These are phyloP conservation scores for Claviceps cyperi DNA, from an alignment of 2,329 filamentous ascomycete genomes.

Conservation along the genomic window DNA sequence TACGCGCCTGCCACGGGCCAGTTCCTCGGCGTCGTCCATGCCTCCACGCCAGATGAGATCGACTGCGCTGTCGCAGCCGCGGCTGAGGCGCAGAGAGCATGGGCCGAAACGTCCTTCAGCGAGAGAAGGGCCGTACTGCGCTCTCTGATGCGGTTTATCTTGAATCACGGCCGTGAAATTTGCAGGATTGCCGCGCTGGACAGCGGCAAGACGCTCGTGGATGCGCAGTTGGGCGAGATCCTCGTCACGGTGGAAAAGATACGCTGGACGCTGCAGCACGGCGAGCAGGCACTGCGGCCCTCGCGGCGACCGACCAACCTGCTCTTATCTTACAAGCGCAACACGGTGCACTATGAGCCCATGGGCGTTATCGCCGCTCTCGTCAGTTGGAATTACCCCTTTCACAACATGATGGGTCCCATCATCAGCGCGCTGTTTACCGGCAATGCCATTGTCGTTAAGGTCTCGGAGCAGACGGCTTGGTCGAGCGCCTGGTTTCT, in stretches of 20 bases:
- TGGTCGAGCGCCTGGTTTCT: constrained; percentile 83
- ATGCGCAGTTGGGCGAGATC: constrained; percentile 88
- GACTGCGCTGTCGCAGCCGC: constrained; percentile 66
- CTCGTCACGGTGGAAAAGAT: constrained; percentile 89
- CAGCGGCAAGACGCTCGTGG: constrained; percentile 90
- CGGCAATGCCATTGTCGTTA: constrained; percentile 84
- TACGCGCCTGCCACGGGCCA: constrained; percentile 83
- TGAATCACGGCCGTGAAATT: constrained; percentile 81
- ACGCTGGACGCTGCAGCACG: constrained; percentile 84
- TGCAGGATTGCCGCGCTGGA: constrained; percentile 77
- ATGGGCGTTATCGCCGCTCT: constrained; percentile 84
- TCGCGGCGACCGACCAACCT: constrained; percentile 72
- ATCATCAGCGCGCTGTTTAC: constrained; percentile 83
- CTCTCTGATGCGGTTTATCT: constrained; percentile 66
- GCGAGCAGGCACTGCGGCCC: constrained; percentile 62
- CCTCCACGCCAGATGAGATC: constrained; percentile 61
- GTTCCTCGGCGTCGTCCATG: constrained; percentile 64
- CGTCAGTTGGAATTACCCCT: constrained; percentile 94
- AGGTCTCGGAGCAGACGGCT: constrained; percentile 87
- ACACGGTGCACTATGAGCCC: constrained; percentile 81
- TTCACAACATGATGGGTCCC: constrained; percentile 88
- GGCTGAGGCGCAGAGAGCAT: constrained; percentile 57
- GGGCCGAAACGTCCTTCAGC: constrained; percentile 64
- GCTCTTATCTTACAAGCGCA: constrained; percentile 90
- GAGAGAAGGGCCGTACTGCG: constrained; percentile 67